Base-by-base conservation (phyloP, 768 basidiomycete species). In the Russula dissimulans region DNA sequence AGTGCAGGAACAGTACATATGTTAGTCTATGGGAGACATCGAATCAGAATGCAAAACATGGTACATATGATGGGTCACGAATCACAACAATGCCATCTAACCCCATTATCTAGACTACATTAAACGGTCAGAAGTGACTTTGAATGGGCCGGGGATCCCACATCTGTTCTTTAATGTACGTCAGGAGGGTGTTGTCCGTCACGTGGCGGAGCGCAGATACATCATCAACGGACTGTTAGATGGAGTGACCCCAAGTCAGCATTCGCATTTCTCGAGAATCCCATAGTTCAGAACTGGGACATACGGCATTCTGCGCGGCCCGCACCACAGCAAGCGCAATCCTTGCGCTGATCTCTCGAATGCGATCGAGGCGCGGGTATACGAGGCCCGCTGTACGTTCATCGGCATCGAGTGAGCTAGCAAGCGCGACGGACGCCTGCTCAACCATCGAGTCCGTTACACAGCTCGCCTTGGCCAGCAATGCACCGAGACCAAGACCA, bases 361-460 rank as follows among this genome's bases (percentile, higher is more conserved):
- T 86, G 66, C 93, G 80, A 67, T 88, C 83, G 59, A 95, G 78
- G 49, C 83, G 82, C 38, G 95, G 94, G 72, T 97, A 97, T 9
- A 97, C 71, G 43, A 94, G 78, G 43, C 81, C 87, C 32, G 75
- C 69, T 1, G 75, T 76, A 45, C 73, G 78, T 72, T 97, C 95
- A 41, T 89, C 85, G 14, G 68, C 63, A 1, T 82, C 89, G 49
- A 95, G 78, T 3, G 88, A 82, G 57, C 84, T 71, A 5, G 89
- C 85, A 45, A 97, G 79, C 5, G 90, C 91, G 43, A 89, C 78
- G 5, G 92, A 86, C 11, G 89, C 81, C 7, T 91, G 87, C 70
- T 95, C 92, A 29, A 97, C 86, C 89, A 97, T 93, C 63, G 77
- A 78, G 70, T 93, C 89, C 5, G 91, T 89, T 46, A 97, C 85